phyloP scores from a whole-genome alignment of 805 yeast genomes.

The Barnettozyma sp. region DNA sequence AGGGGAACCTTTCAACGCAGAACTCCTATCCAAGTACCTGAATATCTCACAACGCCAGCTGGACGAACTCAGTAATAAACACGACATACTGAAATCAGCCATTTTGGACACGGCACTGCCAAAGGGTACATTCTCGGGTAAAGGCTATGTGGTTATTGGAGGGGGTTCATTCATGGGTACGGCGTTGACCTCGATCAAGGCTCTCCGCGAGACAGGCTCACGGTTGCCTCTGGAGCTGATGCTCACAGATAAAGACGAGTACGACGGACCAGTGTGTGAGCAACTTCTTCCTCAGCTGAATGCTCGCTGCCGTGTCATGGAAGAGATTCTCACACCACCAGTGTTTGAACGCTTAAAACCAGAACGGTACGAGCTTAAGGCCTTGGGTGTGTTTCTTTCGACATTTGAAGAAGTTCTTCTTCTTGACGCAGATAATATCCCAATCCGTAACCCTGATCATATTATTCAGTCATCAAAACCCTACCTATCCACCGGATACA shows the following conservation, averaged over 20 bases:
- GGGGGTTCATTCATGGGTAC: conserved; percentile 40
- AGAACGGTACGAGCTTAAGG: conserved; percentile 25
- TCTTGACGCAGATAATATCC: conserved; percentile 42
- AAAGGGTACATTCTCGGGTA: conserved; percentile 19
- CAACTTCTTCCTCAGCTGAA: conserved; percentile 33
- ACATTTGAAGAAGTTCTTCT: conserved; percentile 39
- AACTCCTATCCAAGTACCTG: not conserved
- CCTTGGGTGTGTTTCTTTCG: conserved; percentile 38
- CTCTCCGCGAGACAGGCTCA: conserved; percentile 37
- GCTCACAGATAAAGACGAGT: conserved; percentile 34
- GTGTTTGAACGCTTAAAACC: conserved; percentile 16
- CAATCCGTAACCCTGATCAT: conserved; percentile 39
- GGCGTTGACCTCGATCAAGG: conserved; percentile 32
- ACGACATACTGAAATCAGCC: conserved; percentile 16
- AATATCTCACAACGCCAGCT: conserved; percentile 8
- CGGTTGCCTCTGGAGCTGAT: conserved; percentile 38
- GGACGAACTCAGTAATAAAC: conserved; percentile 17
- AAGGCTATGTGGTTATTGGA: conserved; percentile 34
- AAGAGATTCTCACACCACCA: conserved; percentile 29
- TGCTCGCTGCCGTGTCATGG: conserved; percentile 36
- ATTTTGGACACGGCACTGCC: conserved; percentile 17
- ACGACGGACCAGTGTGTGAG: conserved; percentile 39
- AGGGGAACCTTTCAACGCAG: not conserved
- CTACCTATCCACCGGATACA: conserved; percentile 37
- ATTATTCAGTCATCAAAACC: conserved; percentile 38